These are phyloP conservation scores for Vararia minispora DNA, from an alignment of 768 basidiomycete genomes.

Conservation along the genomic window DNA sequence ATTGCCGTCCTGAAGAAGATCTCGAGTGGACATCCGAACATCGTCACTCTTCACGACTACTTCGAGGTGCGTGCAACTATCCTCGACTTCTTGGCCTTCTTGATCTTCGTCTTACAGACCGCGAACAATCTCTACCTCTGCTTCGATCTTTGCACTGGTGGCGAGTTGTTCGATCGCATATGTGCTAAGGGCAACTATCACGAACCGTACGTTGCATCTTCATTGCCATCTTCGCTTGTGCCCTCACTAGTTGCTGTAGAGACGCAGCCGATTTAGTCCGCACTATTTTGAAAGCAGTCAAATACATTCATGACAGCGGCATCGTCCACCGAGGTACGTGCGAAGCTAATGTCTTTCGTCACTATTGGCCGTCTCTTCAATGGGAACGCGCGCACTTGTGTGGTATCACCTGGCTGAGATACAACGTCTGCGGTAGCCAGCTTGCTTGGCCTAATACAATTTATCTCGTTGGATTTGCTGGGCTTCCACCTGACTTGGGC, in stretches of 20 bases:
- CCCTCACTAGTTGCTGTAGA: slow-evolving; percentile 25
- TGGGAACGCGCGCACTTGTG: too few relatives aligned
- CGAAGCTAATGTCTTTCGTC: too few relatives aligned
- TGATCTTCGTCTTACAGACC: slow-evolving; percentile 36
- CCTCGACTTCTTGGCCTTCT: slow-evolving; percentile 1
- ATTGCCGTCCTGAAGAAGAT: slow-evolving; percentile 91
- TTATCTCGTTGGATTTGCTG: too few relatives aligned
- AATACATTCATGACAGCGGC: slow-evolving; percentile 83
- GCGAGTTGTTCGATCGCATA: slow-evolving; percentile 98
- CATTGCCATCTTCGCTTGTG: slow-evolving; percentile 18
- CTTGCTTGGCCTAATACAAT: too few relatives aligned
- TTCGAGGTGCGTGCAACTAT: slow-evolving; percentile 57
- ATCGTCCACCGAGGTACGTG: slow-evolving; percentile 87
- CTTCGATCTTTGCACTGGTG: slow-evolving; percentile 95
- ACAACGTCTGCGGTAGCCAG: too few relatives aligned
- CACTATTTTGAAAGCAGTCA: slow-evolving; percentile 77
- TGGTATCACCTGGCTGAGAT: too few relatives aligned
- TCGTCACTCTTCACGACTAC: slow-evolving; percentile 93
- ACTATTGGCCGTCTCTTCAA: background rate
- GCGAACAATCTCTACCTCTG: slow-evolving; percentile 88
- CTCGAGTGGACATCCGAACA: slow-evolving; percentile 81
- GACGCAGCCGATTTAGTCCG: slow-evolving; percentile 86
- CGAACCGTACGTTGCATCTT: slow-evolving; percentile 56
- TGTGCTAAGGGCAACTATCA: slow-evolving; percentile 96
- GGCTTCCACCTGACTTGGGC: too few relatives aligned